Percentiles rank a stretch among this genome's conserved stretches.
These are phyloP conservation scores for Cystobasidium tubakii DNA, from an alignment of 768 basidiomycete genomes.

Conservation along the genomic window DNA sequence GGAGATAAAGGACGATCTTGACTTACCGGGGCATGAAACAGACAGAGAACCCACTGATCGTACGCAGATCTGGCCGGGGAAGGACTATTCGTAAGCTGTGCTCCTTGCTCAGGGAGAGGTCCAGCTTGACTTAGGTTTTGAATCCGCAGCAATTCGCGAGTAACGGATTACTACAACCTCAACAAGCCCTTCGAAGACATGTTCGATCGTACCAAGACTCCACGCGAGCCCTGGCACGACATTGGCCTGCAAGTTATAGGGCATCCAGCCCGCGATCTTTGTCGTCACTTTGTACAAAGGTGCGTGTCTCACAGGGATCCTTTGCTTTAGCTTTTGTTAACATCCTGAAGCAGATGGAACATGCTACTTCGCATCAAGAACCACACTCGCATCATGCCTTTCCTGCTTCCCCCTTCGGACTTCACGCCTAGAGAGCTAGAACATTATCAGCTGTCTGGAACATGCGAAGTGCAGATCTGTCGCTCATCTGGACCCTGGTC, in stretches of 20 bases:
- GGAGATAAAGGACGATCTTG: constrained; percentile 50
- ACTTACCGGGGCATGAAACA: constrained; percentile 55
- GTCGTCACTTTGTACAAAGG: constrained; percentile 91
- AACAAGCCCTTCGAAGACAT: constrained; percentile 89
- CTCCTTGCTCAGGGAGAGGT: background rate
- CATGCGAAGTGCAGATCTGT: constrained; percentile 94
- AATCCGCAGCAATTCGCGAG: constrained; percentile 90
- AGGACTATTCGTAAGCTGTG: constrained; percentile 42
- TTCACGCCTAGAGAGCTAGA: constrained; percentile 74
- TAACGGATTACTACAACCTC: constrained; percentile 75
- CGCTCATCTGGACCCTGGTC: constrained; percentile 95
- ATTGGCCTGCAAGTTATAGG: constrained; percentile 93
- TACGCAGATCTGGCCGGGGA: constrained; percentile 73
- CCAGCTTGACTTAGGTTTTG: background rate
- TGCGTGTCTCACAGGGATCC: constrained; percentile 48
- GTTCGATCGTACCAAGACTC: constrained; percentile 82
- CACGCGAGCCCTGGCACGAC: constrained; percentile 99
- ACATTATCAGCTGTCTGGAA: constrained; percentile 78
- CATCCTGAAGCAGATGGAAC: constrained; percentile 66
- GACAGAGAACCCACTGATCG: background rate
- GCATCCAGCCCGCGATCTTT: constrained; percentile 87
- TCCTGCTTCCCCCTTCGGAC: constrained; percentile 86
- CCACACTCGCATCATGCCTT: constrained; percentile 85
- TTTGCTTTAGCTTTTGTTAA: background rate
- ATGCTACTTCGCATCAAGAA: constrained; percentile 90